Conservation (phyloP, 257 asterid genomes). For the Ligustrum vulgare region DNA sequence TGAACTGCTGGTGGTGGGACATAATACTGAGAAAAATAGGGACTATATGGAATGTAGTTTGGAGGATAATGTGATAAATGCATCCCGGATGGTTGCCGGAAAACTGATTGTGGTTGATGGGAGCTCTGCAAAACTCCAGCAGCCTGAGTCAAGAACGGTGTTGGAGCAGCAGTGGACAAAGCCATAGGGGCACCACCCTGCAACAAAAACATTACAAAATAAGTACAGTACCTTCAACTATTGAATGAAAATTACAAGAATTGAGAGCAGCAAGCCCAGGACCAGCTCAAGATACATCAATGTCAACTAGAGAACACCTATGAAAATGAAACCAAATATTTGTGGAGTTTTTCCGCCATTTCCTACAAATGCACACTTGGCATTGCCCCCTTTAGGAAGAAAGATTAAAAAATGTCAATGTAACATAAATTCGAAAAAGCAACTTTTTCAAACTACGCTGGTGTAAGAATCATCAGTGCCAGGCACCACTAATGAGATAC, state of each 20-base stretch:
- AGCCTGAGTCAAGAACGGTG: conserved; percentile 79
- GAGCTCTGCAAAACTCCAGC: conserved; percentile 77
- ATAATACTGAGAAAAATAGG: conserved; percentile 71
- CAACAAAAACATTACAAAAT: conserved; percentile 34
- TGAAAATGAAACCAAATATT: neutral
- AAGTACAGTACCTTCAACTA: conserved; percentile 6
- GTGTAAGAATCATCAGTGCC: too few species aligned
- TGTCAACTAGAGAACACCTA: neutral
- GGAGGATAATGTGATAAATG: conserved; percentile 84
- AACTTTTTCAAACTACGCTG: too few species aligned
- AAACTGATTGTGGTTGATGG: conserved; percentile 68
- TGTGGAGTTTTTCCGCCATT: neutral
- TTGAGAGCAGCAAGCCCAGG: neutral
- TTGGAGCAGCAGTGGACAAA: conserved; percentile 66
- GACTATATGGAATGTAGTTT: conserved; percentile 74
- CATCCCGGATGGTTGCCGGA: conserved; percentile 80
- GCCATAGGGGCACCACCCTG: conserved; percentile 68
- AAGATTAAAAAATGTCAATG: neutral
- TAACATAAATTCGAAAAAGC: neutral
- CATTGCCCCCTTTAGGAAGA: neutral
- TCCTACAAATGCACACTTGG: neutral
- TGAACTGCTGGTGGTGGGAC: conserved; percentile 75
- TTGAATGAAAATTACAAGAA: neutral
- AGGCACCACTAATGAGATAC: neutral
- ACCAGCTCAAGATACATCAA: neutral